Evolutionary conservation across 805 yeast genomes (phyloP), one percentile per base, ranked within the genome.

Genomic region (Wickerhamiella shivajii): DNA sequence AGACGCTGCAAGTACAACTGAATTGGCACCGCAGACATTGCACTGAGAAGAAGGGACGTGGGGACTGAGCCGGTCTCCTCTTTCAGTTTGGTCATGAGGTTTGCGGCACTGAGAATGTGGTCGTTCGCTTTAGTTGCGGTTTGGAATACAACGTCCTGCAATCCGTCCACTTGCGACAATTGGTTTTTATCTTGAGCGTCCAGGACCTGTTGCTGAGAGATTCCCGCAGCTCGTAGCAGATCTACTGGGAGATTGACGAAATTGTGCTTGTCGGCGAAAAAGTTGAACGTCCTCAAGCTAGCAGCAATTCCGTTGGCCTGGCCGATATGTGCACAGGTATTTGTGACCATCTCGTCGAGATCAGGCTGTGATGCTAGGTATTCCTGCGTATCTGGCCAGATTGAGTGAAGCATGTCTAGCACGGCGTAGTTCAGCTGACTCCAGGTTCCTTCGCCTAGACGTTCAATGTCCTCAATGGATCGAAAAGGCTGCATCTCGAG

Each of bases 81-180:
- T 34, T 55, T 57, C 10, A 67, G 51, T 20, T 59, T 49, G 1
- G 44, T 39, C 16, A 76, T 50, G 43, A 77, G 69, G n/a, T 59
- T 51, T 31, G 77, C 59, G 1, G 90, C 83, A 1, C 84, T 60
- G 4, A 80, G 51, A 3, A 81, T 47, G 51, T 80, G 93, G 50
- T 80, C 93, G 53, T 81, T 80, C 3, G 93, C 90, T 1, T 65
- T 57, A 4, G 76, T 70, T 2, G 90, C 79, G 4, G 76, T 67
- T 29, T 74, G 80, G 46, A 66, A 81, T 1, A 77, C 61, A 6
- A 73, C 69, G 45, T 74, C 71, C 38, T 7, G 49, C 57, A 22
- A 41, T 15, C 3, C 45, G 40, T 4, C 47, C 49, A 8, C 50
- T 19, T 11, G 51, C 16, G 41, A 37, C 10, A 21, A 39, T 15